Evolutionary conservation across 2,329 filamentous ascomycete species (phyloP), one percentile per base, ranked within the genome.

Genomic region (Talaromyces sp.): DNA sequence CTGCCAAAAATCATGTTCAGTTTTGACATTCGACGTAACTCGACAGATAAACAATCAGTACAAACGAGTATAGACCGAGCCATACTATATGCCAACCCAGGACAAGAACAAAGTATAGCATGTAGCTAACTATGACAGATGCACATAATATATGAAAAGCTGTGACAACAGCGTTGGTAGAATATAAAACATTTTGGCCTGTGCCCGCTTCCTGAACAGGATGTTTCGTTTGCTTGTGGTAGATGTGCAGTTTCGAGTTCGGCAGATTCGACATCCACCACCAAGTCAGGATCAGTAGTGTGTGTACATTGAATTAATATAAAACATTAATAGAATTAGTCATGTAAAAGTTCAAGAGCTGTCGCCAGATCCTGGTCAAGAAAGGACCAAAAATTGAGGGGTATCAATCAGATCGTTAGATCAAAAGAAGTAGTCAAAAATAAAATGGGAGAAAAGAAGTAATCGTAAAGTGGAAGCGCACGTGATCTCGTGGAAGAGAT

Each of bases 371-470:
- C 33, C 52, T 54, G 49, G 45, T 39, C 52, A 50, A 57, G 47
- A 49, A 62, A 66, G 47, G 54, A 50, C 37, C 41, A 58, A 66
- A 62, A 65, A 66, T 58, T 57, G 61, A 59, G 52, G 64, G 64
- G 64, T 66, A 66, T 66, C 59, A 66, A 66, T 66, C 43, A 66
- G 64, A 66, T 66, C 64, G 22, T 62, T 11, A 60, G 64, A 66
- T 66, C 64, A 66, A 59, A 54, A 62, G 64, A 66, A 66, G 59
- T 62, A 62, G 50, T 41, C 49, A 52, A 62, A 62, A 56, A 60
- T 39, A 57, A 56, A n/a, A 62, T 16, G 41, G 37, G 41, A 33
- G 58, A 58, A 52, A 13, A 43, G 45, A 61, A 54, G 33, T 49
- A 41, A 54, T 60, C 43, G 47, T 65, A 52, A 47, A 61, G 11